These are phyloP conservation scores for Saccharomycodes ludwigii DNA, from an alignment of 805 yeast species.

Conservation along the genomic window DNA sequence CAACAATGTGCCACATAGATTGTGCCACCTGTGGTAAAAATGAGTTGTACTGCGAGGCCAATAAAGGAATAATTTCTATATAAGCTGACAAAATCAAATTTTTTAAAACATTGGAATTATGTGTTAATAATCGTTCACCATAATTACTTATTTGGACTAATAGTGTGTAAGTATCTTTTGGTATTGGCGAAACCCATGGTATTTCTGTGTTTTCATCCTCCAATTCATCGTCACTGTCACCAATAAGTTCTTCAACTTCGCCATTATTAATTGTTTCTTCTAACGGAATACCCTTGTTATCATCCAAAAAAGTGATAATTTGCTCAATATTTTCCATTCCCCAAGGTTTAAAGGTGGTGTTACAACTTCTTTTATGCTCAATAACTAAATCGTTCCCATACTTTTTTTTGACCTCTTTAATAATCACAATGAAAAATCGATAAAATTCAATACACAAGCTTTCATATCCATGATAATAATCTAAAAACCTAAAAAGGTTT, in stretches of 20 bases:
- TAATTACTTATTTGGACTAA: constrained; percentile 53
- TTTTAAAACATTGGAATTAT: constrained; percentile 41
- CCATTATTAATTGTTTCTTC: constrained; percentile 27
- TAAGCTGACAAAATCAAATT: constrained; percentile 43
- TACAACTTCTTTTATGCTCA: constrained; percentile 8
- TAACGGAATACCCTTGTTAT: constrained; percentile 21
- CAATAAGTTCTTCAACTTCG: constrained; percentile 13
- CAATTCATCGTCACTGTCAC: constrained; percentile 12
- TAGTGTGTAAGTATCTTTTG: constrained; percentile 44
- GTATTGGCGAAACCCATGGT: constrained; percentile 60
- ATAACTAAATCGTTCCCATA: constrained; percentile 23
- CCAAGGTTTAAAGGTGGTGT: constrained; percentile 39
- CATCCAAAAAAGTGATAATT: constrained; percentile 32
- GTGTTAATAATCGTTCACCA: constrained; percentile 59
- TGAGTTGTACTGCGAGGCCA: constrained; percentile 32
- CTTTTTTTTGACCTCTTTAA: constrained; percentile 31
- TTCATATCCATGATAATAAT: constrained; percentile 74
- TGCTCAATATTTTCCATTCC: constrained; percentile 37
- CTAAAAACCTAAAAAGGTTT: constrained; percentile 65
- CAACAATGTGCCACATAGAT: constrained; percentile 16
- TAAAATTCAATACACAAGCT: constrained; percentile 63
- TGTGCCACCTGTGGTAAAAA: constrained; percentile 22
- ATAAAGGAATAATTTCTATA: constrained; percentile 32
- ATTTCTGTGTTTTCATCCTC: constrained; percentile 17
- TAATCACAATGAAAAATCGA: constrained; percentile 50